phyloP scores from a whole-genome alignment of 2,329 filamentous ascomycete genomes.

The Alternaria hordeiaustralica region DNA sequence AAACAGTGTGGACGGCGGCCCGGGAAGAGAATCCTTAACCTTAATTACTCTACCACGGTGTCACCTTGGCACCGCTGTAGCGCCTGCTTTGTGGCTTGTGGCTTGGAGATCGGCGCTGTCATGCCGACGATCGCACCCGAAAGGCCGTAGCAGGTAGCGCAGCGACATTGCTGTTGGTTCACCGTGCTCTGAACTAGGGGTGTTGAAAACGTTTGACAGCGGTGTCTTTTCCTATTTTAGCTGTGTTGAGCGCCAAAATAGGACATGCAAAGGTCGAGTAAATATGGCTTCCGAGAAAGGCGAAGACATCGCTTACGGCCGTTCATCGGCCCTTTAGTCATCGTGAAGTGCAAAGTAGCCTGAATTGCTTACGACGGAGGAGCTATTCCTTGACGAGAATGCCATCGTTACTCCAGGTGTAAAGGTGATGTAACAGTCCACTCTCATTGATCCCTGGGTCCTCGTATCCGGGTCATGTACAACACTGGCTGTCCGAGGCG shows the following conservation, averaged over 20 bases:
- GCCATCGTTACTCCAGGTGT: neutral
- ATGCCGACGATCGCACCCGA: constrained; percentile 22
- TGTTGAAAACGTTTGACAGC: neutral
- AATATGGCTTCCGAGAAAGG: constrained; percentile 7
- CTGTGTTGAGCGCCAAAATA: constrained; percentile 11
- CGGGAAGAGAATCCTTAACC: constrained; percentile 28
- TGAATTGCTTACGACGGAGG: neutral
- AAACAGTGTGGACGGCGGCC: constrained; percentile 23
- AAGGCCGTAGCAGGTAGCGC: constrained; percentile 11
- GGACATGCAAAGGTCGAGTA: constrained; percentile 11
- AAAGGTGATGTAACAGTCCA: neutral
- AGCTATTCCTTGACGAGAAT: neutral
- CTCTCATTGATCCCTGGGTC: neutral
- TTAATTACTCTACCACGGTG: constrained; percentile 29
- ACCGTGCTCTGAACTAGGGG: neutral
- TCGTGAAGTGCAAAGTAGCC: neutral
- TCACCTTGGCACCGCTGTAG: constrained; percentile 7
- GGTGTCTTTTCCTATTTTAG: neutral
- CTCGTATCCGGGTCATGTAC: constrained; percentile 5
- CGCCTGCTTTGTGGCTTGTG: constrained; percentile 9
- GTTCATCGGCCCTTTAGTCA: neutral
- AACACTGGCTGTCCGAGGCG: neutral
- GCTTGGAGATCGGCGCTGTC: constrained; percentile 17
- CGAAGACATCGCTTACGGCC: neutral
- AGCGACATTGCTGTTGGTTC: constrained; percentile 11